Conservation (phyloP, 1,139 yeast genomes). For the Wickerhamomyces sp. region DNA sequence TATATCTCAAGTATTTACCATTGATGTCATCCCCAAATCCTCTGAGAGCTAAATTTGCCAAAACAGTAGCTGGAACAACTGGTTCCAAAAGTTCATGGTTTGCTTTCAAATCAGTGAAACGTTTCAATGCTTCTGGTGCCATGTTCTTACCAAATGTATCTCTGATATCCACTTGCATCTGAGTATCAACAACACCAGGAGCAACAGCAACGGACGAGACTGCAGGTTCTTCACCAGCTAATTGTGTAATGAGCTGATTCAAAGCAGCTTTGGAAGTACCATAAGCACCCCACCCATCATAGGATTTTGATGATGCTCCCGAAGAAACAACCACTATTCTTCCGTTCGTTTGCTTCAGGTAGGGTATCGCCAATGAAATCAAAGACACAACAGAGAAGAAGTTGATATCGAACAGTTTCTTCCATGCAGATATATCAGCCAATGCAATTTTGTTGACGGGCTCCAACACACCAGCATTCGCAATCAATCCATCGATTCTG, state of each 20-base stretch:
- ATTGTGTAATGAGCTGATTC: conserved; percentile 62
- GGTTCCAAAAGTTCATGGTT: conserved; percentile 57
- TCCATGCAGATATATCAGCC: conserved; percentile 49
- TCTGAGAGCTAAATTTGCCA: conserved; percentile 55
- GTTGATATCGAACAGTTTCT: conserved; percentile 64
- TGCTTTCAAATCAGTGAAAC: conserved; percentile 56
- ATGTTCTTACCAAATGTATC: conserved; percentile 49
- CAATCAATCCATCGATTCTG: conserved; percentile 60
- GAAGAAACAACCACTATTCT: conserved; percentile 73
- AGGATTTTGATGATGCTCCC: conserved; percentile 67
- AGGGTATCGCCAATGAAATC: conserved; percentile 53
- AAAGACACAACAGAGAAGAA: conserved; percentile 70
- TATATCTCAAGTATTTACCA: conserved; percentile 63
- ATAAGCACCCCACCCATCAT: conserved; percentile 83
- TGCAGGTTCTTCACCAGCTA: conserved; percentile 62
- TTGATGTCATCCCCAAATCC: conserved; percentile 52
- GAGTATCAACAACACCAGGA: conserved; percentile 91
- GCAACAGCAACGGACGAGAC: conserved; percentile 67
- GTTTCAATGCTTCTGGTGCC: conserved; percentile 49
- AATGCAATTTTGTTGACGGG: conserved; percentile 62
- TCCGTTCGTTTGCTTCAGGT: conserved; percentile 53
- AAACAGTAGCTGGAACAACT: conserved; percentile 63
- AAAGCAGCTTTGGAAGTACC: conserved; percentile 89
- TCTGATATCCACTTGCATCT: conserved; percentile 78
- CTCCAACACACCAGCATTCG: conserved; percentile 85